Evolutionary conservation across 2,329 filamentous ascomycete species (phyloP).

Genomic region (Talaromyces sp.): DNA sequence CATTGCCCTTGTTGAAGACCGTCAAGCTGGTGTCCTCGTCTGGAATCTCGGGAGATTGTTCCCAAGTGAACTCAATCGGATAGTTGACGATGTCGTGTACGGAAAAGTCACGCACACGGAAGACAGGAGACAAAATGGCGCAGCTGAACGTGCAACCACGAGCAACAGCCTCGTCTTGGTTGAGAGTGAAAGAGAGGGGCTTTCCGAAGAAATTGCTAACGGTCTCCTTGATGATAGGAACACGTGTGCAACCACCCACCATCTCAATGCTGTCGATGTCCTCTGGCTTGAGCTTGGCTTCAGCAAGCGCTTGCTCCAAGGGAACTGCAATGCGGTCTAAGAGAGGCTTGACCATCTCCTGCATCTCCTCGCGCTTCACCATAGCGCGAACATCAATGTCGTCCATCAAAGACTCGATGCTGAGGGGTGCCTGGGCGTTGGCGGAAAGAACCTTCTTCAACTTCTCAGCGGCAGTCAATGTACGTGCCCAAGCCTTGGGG

Average conservation of each 20-base stretch:
- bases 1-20: constrained; percentile 95
- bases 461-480: constrained; percentile 87
- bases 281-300: constrained; percentile 82
- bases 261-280: constrained; percentile 94
- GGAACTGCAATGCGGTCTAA: constrained; percentile 67
- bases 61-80: constrained; percentile 98
- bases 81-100: constrained; percentile 97
- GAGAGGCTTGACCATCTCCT: constrained; percentile 81
- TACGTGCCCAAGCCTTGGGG: constrained; percentile 81
- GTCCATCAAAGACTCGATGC: constrained; percentile 98
- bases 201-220: constrained; percentile 92
- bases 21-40: constrained; percentile 97
- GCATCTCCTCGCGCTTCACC: constrained; percentile 90
- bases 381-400: constrained; percentile 85
- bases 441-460: constrained; percentile 97
- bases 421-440: constrained; percentile 86
- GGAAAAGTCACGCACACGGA: constrained; percentile 96
- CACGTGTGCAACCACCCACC: constrained; percentile 89
- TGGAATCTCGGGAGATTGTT: constrained; percentile 96
- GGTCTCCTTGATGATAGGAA: constrained; percentile 84
- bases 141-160: constrained; percentile 96
- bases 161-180: constrained; percentile 95
- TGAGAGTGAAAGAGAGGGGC: constrained; percentile 87
- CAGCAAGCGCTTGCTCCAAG: constrained; percentile 86
- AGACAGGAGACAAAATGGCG: constrained; percentile 92